A percentile compares a stretch with the other conserved stretches of the same genome.
These are phyloP conservation scores for Rhodotorula taiwanensis DNA, from an alignment of 768 basidiomycete genomes.

Conservation along the genomic window DNA sequence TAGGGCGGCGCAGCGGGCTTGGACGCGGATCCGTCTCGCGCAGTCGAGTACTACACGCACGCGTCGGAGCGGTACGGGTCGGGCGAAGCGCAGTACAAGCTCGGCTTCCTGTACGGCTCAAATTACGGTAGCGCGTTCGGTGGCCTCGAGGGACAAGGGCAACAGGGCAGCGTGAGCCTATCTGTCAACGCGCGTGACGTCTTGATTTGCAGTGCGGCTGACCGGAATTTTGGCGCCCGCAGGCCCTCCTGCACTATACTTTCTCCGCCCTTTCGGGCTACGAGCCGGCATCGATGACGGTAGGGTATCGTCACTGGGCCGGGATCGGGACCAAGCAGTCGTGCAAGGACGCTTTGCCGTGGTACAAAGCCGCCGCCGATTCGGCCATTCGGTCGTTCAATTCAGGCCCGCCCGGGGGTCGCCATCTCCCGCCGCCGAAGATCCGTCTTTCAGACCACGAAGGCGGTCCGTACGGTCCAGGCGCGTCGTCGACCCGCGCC, in stretches of 20 bases:
- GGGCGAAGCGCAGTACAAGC: constrained; percentile 72
- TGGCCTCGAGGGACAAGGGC: constrained; percentile 55
- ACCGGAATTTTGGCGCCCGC: no score
- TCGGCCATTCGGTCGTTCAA: constrained; percentile 76
- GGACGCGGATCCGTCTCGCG: constrained; percentile 55
- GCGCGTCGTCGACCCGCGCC: constrained; percentile 87
- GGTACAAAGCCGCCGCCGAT: constrained; percentile 86
- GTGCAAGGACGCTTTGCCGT: constrained; percentile 72
- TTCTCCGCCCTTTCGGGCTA: constrained; percentile 85
- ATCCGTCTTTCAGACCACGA: constrained; percentile 78
- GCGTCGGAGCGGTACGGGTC: constrained; percentile 71
- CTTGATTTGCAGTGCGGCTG: no score
- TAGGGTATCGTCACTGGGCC: constrained; percentile 91
- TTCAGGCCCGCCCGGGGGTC: constrained; percentile 84
- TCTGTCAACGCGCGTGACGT: neutral
- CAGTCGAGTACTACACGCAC: constrained; percentile 57
- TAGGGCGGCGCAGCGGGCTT: constrained; percentile 39
- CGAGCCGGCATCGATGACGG: constrained; percentile 80
- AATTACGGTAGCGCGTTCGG: constrained; percentile 59
- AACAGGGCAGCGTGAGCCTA: constrained; percentile 47
- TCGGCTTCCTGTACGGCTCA: constrained; percentile 83
- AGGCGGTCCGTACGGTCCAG: constrained; percentile 90
- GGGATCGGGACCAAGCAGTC: constrained; percentile 86
- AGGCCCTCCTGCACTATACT: constrained; percentile 85
- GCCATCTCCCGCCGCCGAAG: constrained; percentile 70